Conservation (phyloP, 2,329 filamentous ascomycete species). For the Dactylonectria estremocensis region DNA sequence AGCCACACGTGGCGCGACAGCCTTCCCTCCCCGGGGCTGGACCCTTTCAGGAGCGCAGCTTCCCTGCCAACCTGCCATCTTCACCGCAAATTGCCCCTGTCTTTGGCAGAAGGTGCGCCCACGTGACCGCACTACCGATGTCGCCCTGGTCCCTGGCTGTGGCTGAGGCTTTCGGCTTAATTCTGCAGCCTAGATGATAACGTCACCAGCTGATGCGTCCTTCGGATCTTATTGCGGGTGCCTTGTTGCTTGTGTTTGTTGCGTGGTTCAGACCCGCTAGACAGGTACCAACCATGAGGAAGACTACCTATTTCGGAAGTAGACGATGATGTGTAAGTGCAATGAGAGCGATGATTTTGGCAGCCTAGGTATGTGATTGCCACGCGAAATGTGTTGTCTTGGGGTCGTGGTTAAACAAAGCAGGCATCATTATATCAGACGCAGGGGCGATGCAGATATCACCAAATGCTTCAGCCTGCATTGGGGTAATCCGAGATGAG, state of each 20-base stretch:
- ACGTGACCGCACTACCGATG: slow-evolving; percentile 34
- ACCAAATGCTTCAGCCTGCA: background rate
- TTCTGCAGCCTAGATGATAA: slow-evolving; percentile 43
- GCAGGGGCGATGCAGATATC: background rate
- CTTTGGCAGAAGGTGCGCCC: background rate
- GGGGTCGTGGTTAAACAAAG: no score
- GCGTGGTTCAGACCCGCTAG: background rate
- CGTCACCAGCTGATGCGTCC: slow-evolving; percentile 44
- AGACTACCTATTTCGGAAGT: background rate
- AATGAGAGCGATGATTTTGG: background rate
- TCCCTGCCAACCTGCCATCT: background rate
- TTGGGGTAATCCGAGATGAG: background rate
- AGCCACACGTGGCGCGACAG: slow-evolving; percentile 48
- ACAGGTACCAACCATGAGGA: background rate
- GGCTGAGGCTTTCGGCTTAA: slow-evolving; percentile 37
- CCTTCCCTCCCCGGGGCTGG: slow-evolving; percentile 12
- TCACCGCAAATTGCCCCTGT: background rate
- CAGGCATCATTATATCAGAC: no score
- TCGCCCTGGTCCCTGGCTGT: slow-evolving; percentile 24
- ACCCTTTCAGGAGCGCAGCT: background rate
- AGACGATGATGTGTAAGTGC: background rate
- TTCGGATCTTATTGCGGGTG: slow-evolving; percentile 29
- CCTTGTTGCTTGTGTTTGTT: slow-evolving; percentile 20
- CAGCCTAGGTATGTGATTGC: background rate
- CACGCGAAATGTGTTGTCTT: no score